Evolutionary conservation across 768 basidiomycete species (phyloP).

Genomic region (Clathrus columnatus): DNA sequence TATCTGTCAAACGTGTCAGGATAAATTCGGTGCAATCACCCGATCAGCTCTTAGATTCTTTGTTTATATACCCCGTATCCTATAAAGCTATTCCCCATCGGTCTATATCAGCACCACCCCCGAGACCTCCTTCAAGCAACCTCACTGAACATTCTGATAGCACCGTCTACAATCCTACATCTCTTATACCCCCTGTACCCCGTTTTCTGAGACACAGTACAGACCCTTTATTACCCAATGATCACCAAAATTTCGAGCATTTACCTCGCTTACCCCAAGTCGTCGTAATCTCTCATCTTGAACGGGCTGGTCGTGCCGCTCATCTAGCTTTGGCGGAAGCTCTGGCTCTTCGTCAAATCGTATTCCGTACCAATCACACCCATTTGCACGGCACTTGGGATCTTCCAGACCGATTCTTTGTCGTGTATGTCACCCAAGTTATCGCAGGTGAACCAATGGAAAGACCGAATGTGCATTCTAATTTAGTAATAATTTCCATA

Average conservation of each 20-base stretch:
- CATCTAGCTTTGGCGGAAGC: constrained; percentile 17
- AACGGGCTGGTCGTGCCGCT: constrained; percentile 4
- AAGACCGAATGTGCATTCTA: constrained; percentile 55
- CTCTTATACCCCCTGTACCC: neutral
- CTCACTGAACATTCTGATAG: constrained; percentile 9
- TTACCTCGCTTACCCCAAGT: constrained; percentile 1
- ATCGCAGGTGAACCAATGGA: constrained; percentile 42
- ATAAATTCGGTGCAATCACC: constrained; percentile 1
- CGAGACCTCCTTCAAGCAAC: constrained; percentile 5
- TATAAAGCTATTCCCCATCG: neutral
- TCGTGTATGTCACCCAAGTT: constrained; percentile 63
- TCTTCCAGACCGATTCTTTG: constrained; percentile 60
- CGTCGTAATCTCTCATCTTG: constrained; percentile 1
- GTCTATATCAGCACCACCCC: constrained; percentile 1
- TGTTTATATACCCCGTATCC: neutral
- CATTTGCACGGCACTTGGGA: constrained; percentile 37
- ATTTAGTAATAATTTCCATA: constrained; percentile 41
- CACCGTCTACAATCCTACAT: neutral
- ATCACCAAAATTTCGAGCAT: neutral
- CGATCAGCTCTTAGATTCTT: neutral
- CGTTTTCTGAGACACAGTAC: constrained; percentile 3
- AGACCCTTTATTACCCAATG: neutral
- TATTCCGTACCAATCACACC: neutral
- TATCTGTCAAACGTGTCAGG: constrained; percentile 3
- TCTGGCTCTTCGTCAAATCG: neutral